Evolutionary conservation across 2,329 filamentous ascomycete genomes (phyloP), one percentile per base, ranked within the genome.

Genomic region (Aspergillus amoenus): DNA sequence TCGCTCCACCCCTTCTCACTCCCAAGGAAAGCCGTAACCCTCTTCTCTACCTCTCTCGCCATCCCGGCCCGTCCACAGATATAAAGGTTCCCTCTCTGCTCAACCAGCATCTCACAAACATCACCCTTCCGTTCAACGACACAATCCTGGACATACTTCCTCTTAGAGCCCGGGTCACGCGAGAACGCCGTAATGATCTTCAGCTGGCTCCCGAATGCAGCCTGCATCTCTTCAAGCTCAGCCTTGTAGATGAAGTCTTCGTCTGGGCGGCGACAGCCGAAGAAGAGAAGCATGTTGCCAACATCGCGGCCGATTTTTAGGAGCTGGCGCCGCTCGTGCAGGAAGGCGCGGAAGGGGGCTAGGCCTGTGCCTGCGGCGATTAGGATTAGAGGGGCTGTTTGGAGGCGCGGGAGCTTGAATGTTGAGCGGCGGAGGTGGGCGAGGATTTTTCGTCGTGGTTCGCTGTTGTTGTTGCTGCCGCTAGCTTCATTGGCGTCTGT

Each of bases 401-500:
- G 59, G 0, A 63, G 60, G 7, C 71, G 57, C 1, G 93, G 93
- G 12, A 97, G 85, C 80, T 96, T 96, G 84, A 97, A 97, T 79
- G 96, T 96, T 64, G 92, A 96, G 76, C 95, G 91, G 62, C 93
- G 90, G 57, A 97, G 87, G 71, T 97, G 92, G 3, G 96, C 90
- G 9, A 93, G 92, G 13, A 96, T 86, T 70, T 93, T 91, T 50
- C 17, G 40, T 53, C 17, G 17, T n/a, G 24, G n/a, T 17, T 30
- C 13, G 34, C 3, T n/a, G n/a, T 93, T 93, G n/a, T 93, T 93
- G 45, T 78, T 86, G 64, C 96, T 87, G 55, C 34, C 34, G 34
- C 12, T 91, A 85, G 75, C 96, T 96, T 55, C 86, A 89, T 54
- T 91, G 79, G 54, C 92, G 79, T 51, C 90, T 90, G 65, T 92